A percentile compares a stretch with the other conserved stretches of the same genome.
phyloP scores from a whole-genome alignment of 1,284 basidiomycete genomes.

The Trichosporon sp. region DNA sequence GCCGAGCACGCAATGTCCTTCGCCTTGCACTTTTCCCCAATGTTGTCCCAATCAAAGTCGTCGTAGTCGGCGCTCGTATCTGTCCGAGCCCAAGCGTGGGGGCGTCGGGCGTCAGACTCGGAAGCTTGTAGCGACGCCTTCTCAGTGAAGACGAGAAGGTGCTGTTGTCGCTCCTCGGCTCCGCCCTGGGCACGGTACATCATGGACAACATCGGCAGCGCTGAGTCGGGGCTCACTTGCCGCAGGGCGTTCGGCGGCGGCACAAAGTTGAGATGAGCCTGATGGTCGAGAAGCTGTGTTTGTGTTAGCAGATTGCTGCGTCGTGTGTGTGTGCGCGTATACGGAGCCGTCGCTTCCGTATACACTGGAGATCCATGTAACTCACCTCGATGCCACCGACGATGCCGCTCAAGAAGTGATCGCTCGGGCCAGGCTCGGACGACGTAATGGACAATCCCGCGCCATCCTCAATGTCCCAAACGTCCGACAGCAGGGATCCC shows the following conservation, averaged over 20 bases:
- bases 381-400: constrained; percentile 23
- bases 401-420: constrained; percentile 19
- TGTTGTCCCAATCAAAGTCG: constrained; percentile 19
- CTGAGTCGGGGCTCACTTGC: constrained; percentile 14
- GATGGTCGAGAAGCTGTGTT: constrained; percentile 16
- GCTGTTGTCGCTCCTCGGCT: constrained; percentile 9
- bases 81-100: constrained; percentile 12
- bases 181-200: constrained; percentile 1
- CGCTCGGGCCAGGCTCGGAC: constrained; percentile 18
- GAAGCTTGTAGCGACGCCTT: constrained; percentile 13
- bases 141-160: constrained; percentile 21
- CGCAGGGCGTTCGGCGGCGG: constrained; percentile 10
- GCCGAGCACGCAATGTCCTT: constrained; percentile 20
- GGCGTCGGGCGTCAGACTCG: constrained; percentile 13
- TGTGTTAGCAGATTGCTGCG: constrained; percentile 6
- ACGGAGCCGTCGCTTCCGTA: too few relatives aligned
- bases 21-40: constrained; percentile 17
- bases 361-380: background rate
- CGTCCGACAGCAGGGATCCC: constrained; percentile 13
- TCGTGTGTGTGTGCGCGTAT: background rate
- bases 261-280: constrained; percentile 10
- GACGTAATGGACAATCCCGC: constrained; percentile 16
- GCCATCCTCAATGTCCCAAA: constrained; percentile 22
- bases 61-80: constrained; percentile 17
- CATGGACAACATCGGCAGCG: constrained; percentile 20